Conservation (phyloP, 495 filamentous ascomycete species). For the Neurospora sp. region DNA sequence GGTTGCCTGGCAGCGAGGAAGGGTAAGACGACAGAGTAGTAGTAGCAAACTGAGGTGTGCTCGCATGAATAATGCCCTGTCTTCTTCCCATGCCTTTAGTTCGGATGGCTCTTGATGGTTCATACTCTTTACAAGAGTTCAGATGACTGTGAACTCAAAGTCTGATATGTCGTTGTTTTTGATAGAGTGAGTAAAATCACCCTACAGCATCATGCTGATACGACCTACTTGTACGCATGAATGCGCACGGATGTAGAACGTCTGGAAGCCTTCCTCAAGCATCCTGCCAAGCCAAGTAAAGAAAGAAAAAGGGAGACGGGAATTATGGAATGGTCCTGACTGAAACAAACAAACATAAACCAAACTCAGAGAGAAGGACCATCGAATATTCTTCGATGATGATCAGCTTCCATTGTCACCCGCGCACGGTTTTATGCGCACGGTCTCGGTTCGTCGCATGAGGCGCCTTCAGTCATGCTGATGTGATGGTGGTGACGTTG, state of each 20-base stretch:
- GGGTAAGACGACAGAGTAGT: neutral
- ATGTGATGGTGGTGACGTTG: neutral
- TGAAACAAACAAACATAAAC: neutral
- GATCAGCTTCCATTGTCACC: neutral
- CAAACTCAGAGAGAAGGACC: neutral
- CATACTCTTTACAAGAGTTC: neutral
- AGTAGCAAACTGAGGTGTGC: neutral
- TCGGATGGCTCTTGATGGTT: neutral
- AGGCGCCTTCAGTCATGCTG: neutral
- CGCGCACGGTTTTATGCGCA: neutral
- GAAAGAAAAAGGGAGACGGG: neutral
- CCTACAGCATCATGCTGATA: too few species aligned
- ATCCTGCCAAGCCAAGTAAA: slow-evolving; percentile 5
- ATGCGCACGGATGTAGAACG: too few species aligned
- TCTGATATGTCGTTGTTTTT: too few species aligned
- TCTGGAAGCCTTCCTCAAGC: slow-evolving; percentile 16
- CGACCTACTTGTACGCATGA: too few species aligned
- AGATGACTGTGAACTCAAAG: too few species aligned
- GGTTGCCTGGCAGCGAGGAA: neutral
- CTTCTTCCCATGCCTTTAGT: neutral
- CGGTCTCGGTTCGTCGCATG: neutral
- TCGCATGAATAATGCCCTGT: neutral
- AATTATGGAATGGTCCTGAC: neutral
- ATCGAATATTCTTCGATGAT: neutral
- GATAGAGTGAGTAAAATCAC: too few species aligned